Percentiles rank a stretch among this genome's conserved stretches.
Conservation (phyloP, 2,329 filamentous ascomycete genomes). For the Hortaea sp. region DNA sequence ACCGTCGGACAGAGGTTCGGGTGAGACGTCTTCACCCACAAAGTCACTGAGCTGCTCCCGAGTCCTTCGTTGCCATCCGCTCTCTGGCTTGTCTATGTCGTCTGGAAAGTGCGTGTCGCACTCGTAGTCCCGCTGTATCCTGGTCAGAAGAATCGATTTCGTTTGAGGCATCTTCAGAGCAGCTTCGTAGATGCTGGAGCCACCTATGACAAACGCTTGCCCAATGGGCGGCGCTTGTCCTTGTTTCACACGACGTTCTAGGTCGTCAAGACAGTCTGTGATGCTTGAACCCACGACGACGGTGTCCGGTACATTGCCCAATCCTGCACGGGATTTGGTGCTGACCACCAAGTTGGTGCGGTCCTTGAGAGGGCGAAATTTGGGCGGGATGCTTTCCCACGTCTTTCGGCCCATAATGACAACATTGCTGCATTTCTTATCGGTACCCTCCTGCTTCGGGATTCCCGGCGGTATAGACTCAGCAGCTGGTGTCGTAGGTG, state of each 20-base stretch:
- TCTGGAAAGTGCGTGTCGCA: slow-evolving; percentile 68
- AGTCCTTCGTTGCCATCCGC: slow-evolving; percentile 45
- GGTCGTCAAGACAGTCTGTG: slow-evolving; percentile 17
- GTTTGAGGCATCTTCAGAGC: slow-evolving; percentile 52
- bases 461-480: slow-evolving; percentile 17
- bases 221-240: slow-evolving; percentile 31
- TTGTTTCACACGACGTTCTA: slow-evolving; percentile 22
- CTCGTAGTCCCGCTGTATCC: slow-evolving; percentile 58
- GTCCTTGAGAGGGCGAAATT: slow-evolving; percentile 68
- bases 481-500: slow-evolving; percentile 42
- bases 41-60: slow-evolving; percentile 50
- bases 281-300: slow-evolving; percentile 42
- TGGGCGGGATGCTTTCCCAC: slow-evolving; percentile 77
- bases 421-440: slow-evolving; percentile 38
- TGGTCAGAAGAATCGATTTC: slow-evolving; percentile 58
- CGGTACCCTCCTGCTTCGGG: slow-evolving; percentile 10
- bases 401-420: slow-evolving; percentile 98
- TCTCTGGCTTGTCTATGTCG: slow-evolving; percentile 32
- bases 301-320: slow-evolving; percentile 27
- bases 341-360: slow-evolving; percentile 77
- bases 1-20: slow-evolving; percentile 51
- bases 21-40: slow-evolving; percentile 54
- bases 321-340: slow-evolving; percentile 26
- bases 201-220: slow-evolving; percentile 78
- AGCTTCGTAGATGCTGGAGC: slow-evolving; percentile 70